phyloP scores from a whole-genome alignment of 2,329 filamentous ascomycete species.

The Penicillium sp. region DNA sequence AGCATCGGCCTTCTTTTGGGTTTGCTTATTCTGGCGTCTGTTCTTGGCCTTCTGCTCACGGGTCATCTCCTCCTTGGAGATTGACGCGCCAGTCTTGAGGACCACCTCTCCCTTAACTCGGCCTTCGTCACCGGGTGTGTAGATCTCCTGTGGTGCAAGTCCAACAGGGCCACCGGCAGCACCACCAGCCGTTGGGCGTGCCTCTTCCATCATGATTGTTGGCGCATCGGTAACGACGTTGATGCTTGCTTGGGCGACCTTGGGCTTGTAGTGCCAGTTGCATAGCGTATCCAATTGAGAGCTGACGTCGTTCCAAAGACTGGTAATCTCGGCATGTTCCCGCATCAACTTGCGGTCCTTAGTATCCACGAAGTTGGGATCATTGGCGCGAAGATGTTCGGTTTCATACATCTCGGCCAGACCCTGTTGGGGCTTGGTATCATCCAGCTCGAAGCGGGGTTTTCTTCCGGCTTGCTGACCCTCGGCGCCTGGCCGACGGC shows the following conservation, averaged over 20 bases:
- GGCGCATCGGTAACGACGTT: constrained; percentile 87
- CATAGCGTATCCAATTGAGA: constrained; percentile 82
- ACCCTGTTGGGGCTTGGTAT: constrained; percentile 81
- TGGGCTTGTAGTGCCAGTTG: constrained; percentile 94
- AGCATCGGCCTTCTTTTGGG: constrained; percentile 64
- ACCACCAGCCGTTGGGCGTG: constrained; percentile 77
- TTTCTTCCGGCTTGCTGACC: constrained; percentile 64
- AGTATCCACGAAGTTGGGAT: constrained; percentile 78
- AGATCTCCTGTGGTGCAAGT: constrained; percentile 92
- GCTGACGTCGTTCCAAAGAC: constrained; percentile 78
- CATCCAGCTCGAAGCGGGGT: constrained; percentile 77
- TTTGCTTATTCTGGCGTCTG: constrained; percentile 81
- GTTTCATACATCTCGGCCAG: constrained; percentile 93
- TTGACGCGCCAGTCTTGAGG: constrained; percentile 71
- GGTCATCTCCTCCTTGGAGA: constrained; percentile 81
- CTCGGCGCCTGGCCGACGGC: constrained; percentile 73
- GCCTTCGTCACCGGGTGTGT: constrained; percentile 71
- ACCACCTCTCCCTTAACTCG: constrained; percentile 68
- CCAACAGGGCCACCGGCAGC: constrained; percentile 60
- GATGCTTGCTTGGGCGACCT: constrained; percentile 74
- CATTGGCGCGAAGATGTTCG: constrained; percentile 75
- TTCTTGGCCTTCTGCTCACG: constrained; percentile 79
- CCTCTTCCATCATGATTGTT: constrained; percentile 93
- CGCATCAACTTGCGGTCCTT: constrained; percentile 78
- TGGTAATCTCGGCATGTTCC: constrained; percentile 79